phyloP scores from a whole-genome alignment of 257 asterid species.

The Hygrophila difformis region DNA sequence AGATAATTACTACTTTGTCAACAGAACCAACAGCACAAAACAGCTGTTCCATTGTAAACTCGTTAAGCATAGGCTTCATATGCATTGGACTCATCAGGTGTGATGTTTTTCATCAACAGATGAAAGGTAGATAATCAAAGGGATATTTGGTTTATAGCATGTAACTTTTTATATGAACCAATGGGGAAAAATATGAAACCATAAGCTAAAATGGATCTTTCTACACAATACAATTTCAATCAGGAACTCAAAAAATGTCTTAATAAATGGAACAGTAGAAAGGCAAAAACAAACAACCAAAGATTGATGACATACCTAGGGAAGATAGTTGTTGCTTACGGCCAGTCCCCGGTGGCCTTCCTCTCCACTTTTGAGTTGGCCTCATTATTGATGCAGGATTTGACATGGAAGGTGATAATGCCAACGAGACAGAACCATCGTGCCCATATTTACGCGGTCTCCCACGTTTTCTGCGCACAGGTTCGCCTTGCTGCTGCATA shows the following conservation, averaged over 20 bases:
- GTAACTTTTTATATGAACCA: no score
- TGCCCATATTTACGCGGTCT: conserved; percentile 80
- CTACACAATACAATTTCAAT: no score
- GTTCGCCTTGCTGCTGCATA: conserved; percentile 45
- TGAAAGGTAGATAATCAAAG: no score
- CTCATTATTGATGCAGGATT: conserved; percentile 27
- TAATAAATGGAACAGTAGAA: no score
- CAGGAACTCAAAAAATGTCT: no score
- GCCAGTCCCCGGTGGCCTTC: conserved; percentile 68
- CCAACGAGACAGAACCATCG: conserved; percentile 42
- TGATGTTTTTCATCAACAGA: no score
- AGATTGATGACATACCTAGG: conserved; percentile 29
- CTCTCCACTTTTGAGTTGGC: conserved; percentile 52
- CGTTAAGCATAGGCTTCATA: no score
- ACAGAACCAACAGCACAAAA: conserved; percentile 18
- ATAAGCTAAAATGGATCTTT: no score
- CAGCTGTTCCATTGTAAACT: conserved; percentile 1
- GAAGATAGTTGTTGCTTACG: conserved; percentile 50
- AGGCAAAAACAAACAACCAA: no score
- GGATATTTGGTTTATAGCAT: no score
- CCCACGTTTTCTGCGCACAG: conserved; percentile 72
- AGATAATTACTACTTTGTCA: conserved; percentile 4
- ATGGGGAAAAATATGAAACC: no score
- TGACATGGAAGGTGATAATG: conserved; percentile 38
- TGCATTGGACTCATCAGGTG: no score